Evolutionary conservation across 768 basidiomycete species (phyloP), one percentile per base, ranked within the genome.

Genomic region (Xanthoconium purpureum): DNA sequence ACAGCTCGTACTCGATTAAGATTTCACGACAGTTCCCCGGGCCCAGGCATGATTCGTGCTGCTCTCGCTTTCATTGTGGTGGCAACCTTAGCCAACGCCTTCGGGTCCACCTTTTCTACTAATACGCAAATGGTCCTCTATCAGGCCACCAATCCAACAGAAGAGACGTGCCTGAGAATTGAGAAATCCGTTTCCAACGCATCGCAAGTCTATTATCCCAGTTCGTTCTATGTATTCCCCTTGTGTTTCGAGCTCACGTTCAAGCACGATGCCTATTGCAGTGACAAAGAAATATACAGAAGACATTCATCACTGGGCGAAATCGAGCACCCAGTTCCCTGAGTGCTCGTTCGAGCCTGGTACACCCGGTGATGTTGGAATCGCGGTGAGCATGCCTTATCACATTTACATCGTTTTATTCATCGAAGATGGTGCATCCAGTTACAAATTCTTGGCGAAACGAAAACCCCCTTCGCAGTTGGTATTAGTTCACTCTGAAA

Each of bases 301-400:
- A 15, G 83, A 79, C 55, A 74, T 81, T 18, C 47, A 59, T 2
- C 82, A 85, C 55, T 85, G 80, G 80, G 77, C 80, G 0, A 66
- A 66, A 20, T 82, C 82, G 5, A 84, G 80, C 58, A 63, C 73
- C 0, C 75, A 82, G 51, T 2, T 52, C 1, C 63, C 84, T 0
- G 68, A 74, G 2, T 87, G 84, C 63, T 77, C 79, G 12, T 84
- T 87, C 10, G 81, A 85, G 59, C 84, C 84, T 3, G 81, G 79
- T 11, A 81, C 75, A 1, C 70, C 78, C 0, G 72, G 74, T 7
- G 85, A 87, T 53, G 67, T 87, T 32, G 75, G 71, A 1, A 68
- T 60, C 0, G 81, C 82, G 15, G 85, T 85, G 18, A 39, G 61
- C 20, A 45, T 12, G 6, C 20, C 32, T 12, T 28, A 30, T 9